Conservation (phyloP, 1,139 yeast species). For the Yamadazyma dendronema region DNA sequence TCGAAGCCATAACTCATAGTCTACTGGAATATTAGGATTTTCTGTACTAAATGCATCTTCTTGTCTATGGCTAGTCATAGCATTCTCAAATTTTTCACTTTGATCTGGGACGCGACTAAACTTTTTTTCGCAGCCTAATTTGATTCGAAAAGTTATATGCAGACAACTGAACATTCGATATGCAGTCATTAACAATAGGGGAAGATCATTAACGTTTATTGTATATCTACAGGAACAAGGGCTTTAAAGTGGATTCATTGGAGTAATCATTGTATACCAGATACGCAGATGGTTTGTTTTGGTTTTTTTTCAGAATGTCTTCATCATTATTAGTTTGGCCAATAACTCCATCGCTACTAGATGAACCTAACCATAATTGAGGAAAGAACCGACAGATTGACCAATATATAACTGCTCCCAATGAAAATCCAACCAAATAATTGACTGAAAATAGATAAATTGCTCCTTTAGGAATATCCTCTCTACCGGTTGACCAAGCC, state of each 20-base stretch:
- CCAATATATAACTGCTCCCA: slow-evolving; percentile 10
- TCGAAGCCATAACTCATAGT: slow-evolving; percentile 19
- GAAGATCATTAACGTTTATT: too few relatives aligned
- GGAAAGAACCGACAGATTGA: too few relatives aligned
- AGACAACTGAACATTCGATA: too few relatives aligned
- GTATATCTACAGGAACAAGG: background rate
- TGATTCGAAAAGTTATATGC: too few relatives aligned
- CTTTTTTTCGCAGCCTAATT: slow-evolving; percentile 2
- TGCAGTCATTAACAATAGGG: too few relatives aligned
- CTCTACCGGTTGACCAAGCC: slow-evolving; percentile 12
- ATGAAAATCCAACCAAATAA: slow-evolving; percentile 8
- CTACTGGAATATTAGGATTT: background rate
- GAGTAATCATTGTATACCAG: background rate
- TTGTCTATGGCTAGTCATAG: background rate
- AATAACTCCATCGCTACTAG: too few relatives aligned
- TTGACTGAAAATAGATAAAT: slow-evolving; percentile 11
- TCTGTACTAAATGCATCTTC: background rate
- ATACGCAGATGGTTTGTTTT: background rate
- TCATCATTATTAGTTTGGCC: background rate
- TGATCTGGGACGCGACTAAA: background rate
- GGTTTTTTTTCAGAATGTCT: too few relatives aligned
- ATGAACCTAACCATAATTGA: too few relatives aligned
- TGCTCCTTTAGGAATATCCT: slow-evolving; percentile 11
- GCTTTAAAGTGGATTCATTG: background rate
- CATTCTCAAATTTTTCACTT: background rate